Evolutionary conservation across 495 filamentous ascomycete species (phyloP).

Genomic region (Neurospora terricola): DNA sequence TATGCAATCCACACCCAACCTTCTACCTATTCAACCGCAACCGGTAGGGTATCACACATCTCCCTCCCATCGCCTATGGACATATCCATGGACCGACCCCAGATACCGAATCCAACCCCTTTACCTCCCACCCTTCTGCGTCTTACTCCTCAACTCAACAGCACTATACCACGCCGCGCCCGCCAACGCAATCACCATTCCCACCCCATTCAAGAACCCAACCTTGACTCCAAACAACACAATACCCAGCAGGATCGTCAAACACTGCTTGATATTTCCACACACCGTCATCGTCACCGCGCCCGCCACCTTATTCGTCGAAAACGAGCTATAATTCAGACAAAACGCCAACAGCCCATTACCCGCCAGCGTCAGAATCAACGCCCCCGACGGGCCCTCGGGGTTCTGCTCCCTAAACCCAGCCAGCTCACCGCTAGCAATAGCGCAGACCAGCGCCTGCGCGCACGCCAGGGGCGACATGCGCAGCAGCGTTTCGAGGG

Average conservation of each 20-base stretch:
- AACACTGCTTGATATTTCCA: conserved; percentile 48
- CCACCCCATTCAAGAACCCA: conserved; percentile 33
- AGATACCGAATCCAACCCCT: background rate
- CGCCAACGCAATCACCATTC: conserved; percentile 33
- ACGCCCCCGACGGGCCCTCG: conserved; percentile 7
- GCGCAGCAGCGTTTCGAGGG: conserved; percentile 43
- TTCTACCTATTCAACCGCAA: background rate
- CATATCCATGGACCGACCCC: background rate
- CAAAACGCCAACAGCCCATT: conserved; percentile 45
- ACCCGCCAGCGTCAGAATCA: conserved; percentile 23
- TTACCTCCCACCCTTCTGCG: background rate
- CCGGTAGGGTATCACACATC: background rate
- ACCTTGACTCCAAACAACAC: conserved; percentile 41
- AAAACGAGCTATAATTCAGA: conserved; percentile 46
- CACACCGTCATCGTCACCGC: conserved; percentile 49
- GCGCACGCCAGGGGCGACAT: conserved; percentile 46
- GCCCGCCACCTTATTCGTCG: conserved; percentile 46
- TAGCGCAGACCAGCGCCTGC: conserved; percentile 41
- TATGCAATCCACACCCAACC: background rate
- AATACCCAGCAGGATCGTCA: conserved; percentile 46
- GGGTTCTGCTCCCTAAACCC: conserved; percentile 10
- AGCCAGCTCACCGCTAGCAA: conserved; percentile 35
- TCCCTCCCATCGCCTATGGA: background rate
- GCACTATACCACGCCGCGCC: conserved; percentile 40
- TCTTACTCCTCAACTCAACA: conserved; percentile 26